These are phyloP conservation scores for Penstemon davidsonii DNA, from an alignment of 257 asterid species.

Conservation along the genomic window DNA sequence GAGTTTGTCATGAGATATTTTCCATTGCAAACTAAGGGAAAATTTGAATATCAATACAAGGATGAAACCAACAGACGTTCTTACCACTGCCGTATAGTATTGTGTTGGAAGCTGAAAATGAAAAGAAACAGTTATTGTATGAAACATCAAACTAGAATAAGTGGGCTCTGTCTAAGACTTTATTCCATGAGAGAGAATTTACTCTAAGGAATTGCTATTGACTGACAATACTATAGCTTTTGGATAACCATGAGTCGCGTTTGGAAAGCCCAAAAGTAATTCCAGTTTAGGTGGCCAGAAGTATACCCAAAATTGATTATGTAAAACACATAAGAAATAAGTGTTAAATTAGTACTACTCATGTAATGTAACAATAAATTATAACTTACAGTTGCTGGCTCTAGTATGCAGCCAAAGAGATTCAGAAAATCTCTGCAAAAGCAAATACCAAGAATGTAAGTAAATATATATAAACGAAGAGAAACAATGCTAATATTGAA, in stretches of 20 bases:
- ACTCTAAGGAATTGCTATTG: too few relatives aligned
- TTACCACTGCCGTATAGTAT: conserved; percentile 67
- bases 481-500: background rate
- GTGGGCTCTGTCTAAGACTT: background rate
- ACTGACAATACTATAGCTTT: too few relatives aligned
- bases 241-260: too few relatives aligned
- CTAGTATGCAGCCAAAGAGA: conserved; percentile 66
- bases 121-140: conserved; percentile 25
- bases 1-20: conserved; percentile 19
- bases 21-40: conserved; percentile 14
- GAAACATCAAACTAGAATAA: conserved; percentile 10
- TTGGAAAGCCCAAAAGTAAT: too few relatives aligned
- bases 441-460: conserved; percentile 15
- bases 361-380: background rate
- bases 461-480: conserved; percentile 1
- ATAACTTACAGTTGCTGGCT: conserved; percentile 67
- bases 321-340: background rate
- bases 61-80: conserved; percentile 18
- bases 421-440: conserved; percentile 64
- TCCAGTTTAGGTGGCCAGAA: too few relatives aligned
- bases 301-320: too few relatives aligned
- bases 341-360: background rate
- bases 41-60: conserved; percentile 9
- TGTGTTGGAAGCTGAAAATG: conserved; percentile 78
- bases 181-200: too few relatives aligned